These are phyloP conservation scores for Penicillium bialowiezense DNA, from an alignment of 495 filamentous ascomycete genomes.

Conservation along the genomic window DNA sequence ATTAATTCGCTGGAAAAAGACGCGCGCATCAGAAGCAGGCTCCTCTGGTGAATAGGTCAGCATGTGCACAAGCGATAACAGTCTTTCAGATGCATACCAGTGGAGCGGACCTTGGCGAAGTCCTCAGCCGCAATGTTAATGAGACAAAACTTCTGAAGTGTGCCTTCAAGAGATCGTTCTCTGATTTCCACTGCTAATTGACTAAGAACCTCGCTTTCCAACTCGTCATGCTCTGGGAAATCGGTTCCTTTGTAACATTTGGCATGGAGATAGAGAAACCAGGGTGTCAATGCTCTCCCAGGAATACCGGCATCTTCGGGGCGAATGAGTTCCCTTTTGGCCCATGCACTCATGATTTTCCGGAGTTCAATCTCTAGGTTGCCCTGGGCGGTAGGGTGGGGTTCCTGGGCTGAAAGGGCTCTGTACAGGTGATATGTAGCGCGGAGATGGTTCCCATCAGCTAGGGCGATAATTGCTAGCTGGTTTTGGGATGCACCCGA, in stretches of 20 bases:
- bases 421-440: slow-evolving; percentile 88
- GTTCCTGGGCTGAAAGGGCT: slow-evolving; percentile 66
- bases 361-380: slow-evolving; percentile 84
- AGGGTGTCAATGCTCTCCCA: slow-evolving; percentile 59
- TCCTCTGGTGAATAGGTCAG: slow-evolving; percentile 35
- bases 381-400: slow-evolving; percentile 64
- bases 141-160: slow-evolving; percentile 74
- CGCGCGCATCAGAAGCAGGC: slow-evolving; percentile 51
- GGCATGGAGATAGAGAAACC: slow-evolving; percentile 87
- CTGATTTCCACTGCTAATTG: slow-evolving; percentile 73
- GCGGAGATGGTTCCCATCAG: slow-evolving; percentile 71
- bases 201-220: slow-evolving; percentile 82
- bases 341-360: slow-evolving; percentile 61
- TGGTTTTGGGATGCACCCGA: slow-evolving; percentile 86
- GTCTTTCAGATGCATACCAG: slow-evolving; percentile 46
- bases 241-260: slow-evolving; percentile 72
- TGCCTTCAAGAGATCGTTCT: slow-evolving; percentile 60
- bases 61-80: slow-evolving; percentile 5
- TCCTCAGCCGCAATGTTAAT: slow-evolving; percentile 84
- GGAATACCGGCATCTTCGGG: slow-evolving; percentile 50
- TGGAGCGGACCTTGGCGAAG: slow-evolving; percentile 58
- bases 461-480: slow-evolving; percentile 76
- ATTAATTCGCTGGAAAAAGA: slow-evolving; percentile 77
- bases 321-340: slow-evolving; percentile 55
- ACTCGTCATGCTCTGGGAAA: slow-evolving; percentile 71